phyloP scores from a whole-genome alignment of 768 basidiomycete genomes.

The Boletus coccyginus region DNA sequence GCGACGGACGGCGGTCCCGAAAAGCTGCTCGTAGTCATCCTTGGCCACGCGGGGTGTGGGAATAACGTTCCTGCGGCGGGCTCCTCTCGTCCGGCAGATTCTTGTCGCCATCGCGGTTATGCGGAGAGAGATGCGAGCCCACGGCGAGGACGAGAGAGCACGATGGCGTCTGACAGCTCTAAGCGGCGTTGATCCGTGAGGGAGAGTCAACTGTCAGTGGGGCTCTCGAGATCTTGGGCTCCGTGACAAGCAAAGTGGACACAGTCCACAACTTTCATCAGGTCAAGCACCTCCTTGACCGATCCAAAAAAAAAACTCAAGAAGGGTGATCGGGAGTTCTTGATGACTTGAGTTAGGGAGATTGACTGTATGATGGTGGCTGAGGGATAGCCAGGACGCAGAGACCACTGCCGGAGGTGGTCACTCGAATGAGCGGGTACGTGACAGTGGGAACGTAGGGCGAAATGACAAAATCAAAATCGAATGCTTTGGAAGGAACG shows the following conservation, averaged over 20 bases:
- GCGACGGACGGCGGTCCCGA: slow-evolving; percentile 7
- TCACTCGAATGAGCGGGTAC: too few species aligned
- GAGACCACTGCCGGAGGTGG: too few species aligned
- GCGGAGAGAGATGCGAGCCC: slow-evolving; percentile 44
- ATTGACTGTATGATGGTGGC: too few species aligned
- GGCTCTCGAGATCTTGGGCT: slow-evolving; percentile 15
- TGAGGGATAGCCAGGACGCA: too few species aligned
- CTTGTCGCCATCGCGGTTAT: slow-evolving; percentile 37
- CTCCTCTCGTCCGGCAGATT: slow-evolving; percentile 35
- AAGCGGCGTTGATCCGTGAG: slow-evolving; percentile 4
- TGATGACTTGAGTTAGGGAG: too few species aligned
- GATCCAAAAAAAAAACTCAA: neutral
- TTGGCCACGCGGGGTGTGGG: neutral
- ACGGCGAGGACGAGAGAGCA: slow-evolving; percentile 9
- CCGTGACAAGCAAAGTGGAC: slow-evolving; percentile 35
- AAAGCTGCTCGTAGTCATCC: neutral
- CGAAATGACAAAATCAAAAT: too few species aligned
- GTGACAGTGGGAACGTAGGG: too few species aligned
- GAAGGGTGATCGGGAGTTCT: neutral
- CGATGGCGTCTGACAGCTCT: neutral
- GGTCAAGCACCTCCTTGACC: neutral
- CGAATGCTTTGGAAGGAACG: too few species aligned
- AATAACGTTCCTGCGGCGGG: slow-evolving; percentile 39
- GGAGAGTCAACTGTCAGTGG: slow-evolving; percentile 20
- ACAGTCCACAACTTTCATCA: neutral